Evolutionary conservation across 257 asterid species (phyloP).

Genomic region (Solanum tacnaense): DNA sequence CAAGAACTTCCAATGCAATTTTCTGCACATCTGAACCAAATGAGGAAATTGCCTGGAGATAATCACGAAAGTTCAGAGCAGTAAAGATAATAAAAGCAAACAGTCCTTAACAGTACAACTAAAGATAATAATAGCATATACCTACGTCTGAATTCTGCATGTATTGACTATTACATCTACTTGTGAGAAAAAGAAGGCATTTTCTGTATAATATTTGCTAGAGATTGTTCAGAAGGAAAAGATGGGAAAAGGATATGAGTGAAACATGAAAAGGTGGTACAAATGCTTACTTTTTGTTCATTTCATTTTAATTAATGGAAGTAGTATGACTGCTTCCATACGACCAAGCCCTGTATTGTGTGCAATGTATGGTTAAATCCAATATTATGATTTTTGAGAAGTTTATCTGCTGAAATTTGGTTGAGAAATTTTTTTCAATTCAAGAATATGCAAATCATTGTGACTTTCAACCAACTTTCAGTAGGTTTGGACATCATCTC

Average conservation of each 20-base stretch:
- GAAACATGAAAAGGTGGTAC: neutral
- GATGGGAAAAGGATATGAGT: neutral
- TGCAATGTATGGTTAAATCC: neutral
- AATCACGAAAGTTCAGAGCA: constrained; percentile 1
- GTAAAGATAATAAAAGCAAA: neutral
- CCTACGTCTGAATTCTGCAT: neutral
- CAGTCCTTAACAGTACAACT: neutral
- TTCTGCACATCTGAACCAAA: constrained; percentile 57
- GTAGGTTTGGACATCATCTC: neutral
- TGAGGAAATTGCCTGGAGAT: constrained; percentile 41
- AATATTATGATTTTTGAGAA: neutral
- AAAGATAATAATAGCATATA: neutral
- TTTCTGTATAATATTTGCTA: neutral
- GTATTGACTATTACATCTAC: neutral
- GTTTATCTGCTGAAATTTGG: neutral
- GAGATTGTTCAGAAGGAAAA: neutral
- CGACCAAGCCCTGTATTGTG: neutral
- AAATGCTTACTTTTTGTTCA: neutral
- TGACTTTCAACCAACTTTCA: neutral
- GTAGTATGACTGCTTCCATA: neutral
- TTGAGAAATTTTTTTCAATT: neutral
- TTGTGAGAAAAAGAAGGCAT: neutral
- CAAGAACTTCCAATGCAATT: constrained; percentile 51
- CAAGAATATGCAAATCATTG: neutral
- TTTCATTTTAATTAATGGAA: neutral